Evolutionary conservation across 1,284 basidiomycete species (phyloP).

Genomic region (Cutaneotrichosporon mucoides): DNA sequence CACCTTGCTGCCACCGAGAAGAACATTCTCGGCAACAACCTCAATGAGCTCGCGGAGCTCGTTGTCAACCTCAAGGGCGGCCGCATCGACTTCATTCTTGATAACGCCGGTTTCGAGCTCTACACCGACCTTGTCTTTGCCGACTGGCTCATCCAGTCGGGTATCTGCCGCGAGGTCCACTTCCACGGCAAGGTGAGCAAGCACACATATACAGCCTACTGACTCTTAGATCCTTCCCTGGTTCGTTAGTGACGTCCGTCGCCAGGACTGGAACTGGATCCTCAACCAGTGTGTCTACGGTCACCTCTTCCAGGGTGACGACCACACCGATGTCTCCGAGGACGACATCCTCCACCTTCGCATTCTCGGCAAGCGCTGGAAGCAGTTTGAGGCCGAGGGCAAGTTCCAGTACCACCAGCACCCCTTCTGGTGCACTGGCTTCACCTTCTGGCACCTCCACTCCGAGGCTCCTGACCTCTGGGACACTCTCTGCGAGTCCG

Average conservation of each 20-base stretch:
- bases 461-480: slow-evolving; percentile 90
- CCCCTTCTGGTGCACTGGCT: slow-evolving; percentile 97
- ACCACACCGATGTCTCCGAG: slow-evolving; percentile 55
- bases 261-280: slow-evolving; percentile 94
- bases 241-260: slow-evolving; percentile 97
- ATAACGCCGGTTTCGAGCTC: slow-evolving; percentile 71
- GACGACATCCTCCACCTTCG: slow-evolving; percentile 76
- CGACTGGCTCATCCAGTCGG: slow-evolving; percentile 77
- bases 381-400: slow-evolving; percentile 91
- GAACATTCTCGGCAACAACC: slow-evolving; percentile 58
- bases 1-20: slow-evolving; percentile 93
- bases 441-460: slow-evolving; percentile 80
- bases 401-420: slow-evolving; percentile 86
- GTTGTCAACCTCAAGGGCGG: slow-evolving; percentile 73
- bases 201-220: not conserved
- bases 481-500: slow-evolving; percentile 81
- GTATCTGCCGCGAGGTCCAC: slow-evolving; percentile 75
- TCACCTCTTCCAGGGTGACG: slow-evolving; percentile 65
- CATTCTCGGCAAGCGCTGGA: slow-evolving; percentile 82
- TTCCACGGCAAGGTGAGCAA: slow-evolving; percentile 60
- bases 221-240: slow-evolving; percentile 36
- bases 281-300: slow-evolving; percentile 82
- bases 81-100: slow-evolving; percentile 74
- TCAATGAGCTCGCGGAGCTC: slow-evolving; percentile 74
- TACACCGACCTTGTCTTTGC: slow-evolving; percentile 97